Base-by-base conservation (phyloP, 495 filamentous ascomycete genomes). In the Neurospora pannonica region DNA sequence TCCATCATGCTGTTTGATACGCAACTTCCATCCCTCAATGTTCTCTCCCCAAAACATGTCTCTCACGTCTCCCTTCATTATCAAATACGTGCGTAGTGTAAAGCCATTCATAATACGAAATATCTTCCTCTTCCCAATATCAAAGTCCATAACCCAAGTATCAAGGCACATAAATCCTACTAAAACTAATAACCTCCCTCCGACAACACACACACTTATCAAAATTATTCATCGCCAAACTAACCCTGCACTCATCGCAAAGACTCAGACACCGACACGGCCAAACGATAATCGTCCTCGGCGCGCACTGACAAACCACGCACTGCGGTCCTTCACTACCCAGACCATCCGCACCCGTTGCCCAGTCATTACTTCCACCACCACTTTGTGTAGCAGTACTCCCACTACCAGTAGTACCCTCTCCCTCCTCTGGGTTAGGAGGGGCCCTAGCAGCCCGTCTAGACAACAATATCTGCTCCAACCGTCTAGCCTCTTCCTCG, bases 141-240 rank as follows among this genome's bases (percentile, higher is more conserved):
- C n/a, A 7, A 62, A 34, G 21, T 17, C 13, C 54, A 31, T 70
- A 34, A 70, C 28, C 37, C 37, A 38, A 38, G n/a, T n/a, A 96
- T 87, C 81, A 97, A 37, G 96, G 96, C 38, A 98, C 94, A 88
- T 92, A 99, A 77, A 99, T 88, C 76, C 95, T 88, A 74, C 91
- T 91, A 82, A 96, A 98, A 31, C 94, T 95, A 37, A 88, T 89
- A 34, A 97, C 92, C 75, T 95, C 92, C 75, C 92, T 88, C 70
- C 96, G 87, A 80, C 96, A 98, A 76, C 95, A 98, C 28, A 98
- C 94, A 77, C 96, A 99, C 77, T 92, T 95, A 60, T 93, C 92
- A 78, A 95, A 98, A 82, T 98, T 98, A 78, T 97, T 97, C 92
- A 97, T 93, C 9, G 96, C 96, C 38, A 99, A 87, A 71, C 92